Percentiles rank a stretch among this genome's conserved stretches.
Evolutionary conservation across 805 yeast genomes (phyloP).

Genomic region (Brettanomyces bruxellensis): DNA sequence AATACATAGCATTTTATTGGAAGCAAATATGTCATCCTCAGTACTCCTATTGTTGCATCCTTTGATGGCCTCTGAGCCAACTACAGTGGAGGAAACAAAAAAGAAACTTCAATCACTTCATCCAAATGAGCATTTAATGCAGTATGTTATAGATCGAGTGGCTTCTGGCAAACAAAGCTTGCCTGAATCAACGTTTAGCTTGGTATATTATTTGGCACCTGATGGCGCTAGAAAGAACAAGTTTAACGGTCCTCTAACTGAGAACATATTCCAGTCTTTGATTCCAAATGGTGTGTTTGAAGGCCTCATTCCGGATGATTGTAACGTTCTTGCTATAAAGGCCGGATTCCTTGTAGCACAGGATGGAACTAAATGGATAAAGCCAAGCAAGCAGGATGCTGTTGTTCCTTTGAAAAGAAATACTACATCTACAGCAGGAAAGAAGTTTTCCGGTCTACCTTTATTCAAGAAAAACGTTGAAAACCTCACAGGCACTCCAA

Average conservation of each 20-base stretch:
- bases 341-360: slow-evolving; percentile 47
- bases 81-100: slow-evolving; percentile 33
- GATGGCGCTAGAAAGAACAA: slow-evolving; percentile 32
- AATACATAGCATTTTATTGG: background rate
- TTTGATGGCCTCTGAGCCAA: slow-evolving; percentile 52
- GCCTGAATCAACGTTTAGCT: slow-evolving; percentile 28
- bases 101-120: slow-evolving; percentile 16
- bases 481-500: slow-evolving; percentile 12
- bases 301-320: slow-evolving; percentile 46
- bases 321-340: slow-evolving; percentile 53
- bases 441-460: background rate
- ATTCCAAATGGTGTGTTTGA: slow-evolving; percentile 35
- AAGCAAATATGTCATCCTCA: slow-evolving; percentile 6
- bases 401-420: slow-evolving; percentile 16
- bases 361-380: slow-evolving; percentile 42
- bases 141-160: slow-evolving; percentile 50
- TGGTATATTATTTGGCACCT: slow-evolving; percentile 50
- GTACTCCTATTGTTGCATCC: slow-evolving; percentile 53
- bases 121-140: slow-evolving; percentile 30
- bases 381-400: slow-evolving; percentile 28
- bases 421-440: background rate
- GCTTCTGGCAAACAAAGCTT: slow-evolving; percentile 38
- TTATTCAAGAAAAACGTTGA: background rate
- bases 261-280: slow-evolving; percentile 31
- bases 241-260: slow-evolving; percentile 38